Evolutionary conservation across 2,329 filamentous ascomycete genomes (phyloP).

Genomic region (Myriosclerotinia duriaeana): DNA sequence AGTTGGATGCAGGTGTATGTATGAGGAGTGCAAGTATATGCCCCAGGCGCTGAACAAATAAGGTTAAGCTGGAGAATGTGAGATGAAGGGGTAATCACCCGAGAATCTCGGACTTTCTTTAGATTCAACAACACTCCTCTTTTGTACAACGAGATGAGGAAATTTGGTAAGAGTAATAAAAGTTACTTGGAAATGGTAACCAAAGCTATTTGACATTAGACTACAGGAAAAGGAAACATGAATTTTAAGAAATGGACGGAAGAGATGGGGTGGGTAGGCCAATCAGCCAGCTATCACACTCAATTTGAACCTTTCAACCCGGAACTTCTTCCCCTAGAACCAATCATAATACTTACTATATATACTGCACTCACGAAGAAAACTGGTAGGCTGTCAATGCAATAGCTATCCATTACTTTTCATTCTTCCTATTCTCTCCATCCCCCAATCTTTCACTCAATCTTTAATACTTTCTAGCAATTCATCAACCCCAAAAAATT

Average conservation of each 20-base stretch:
- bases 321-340: background rate
- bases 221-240: background rate
- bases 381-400: no score
- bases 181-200: no score
- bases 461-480: background rate
- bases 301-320: background rate
- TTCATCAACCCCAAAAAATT: background rate
- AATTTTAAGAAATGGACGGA: background rate
- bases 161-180: background rate
- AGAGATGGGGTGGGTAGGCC: no score
- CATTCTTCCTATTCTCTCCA: background rate
- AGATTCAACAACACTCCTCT: background rate
- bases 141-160: background rate
- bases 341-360: background rate
- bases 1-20: background rate
- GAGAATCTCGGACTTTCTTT: background rate
- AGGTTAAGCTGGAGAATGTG: slow-evolving; percentile 18
- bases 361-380: background rate
- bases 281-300: background rate
- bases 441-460: background rate
- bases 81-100: slow-evolving; percentile 12
- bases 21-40: background rate
- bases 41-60: background rate
- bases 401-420: background rate
- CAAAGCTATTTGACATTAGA: no score